Evolutionary conservation across 495 filamentous ascomycete genomes (phyloP).

Genomic region (Aspergillus incahuasiensis): DNA sequence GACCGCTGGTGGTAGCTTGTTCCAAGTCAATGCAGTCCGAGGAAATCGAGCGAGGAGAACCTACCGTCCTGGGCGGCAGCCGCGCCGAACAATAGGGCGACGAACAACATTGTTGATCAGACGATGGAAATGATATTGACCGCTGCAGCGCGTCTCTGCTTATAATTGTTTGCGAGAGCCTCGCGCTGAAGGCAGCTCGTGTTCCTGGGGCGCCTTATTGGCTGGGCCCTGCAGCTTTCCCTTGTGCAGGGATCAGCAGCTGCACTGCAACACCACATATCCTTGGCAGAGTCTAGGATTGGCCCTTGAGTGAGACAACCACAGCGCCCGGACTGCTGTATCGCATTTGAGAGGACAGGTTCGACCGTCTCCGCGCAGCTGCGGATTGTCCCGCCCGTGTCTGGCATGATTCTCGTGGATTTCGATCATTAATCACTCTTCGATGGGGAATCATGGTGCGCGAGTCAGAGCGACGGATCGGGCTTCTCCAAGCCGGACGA

Average conservation of each 20-base stretch:
- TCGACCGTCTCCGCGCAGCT: not conserved
- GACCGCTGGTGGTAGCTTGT: conserved; percentile 16
- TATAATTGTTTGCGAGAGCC: not conserved
- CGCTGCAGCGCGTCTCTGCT: not conserved
- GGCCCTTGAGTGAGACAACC: not conserved
- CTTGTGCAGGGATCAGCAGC: not conserved
- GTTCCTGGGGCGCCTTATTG: not conserved
- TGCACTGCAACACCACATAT: not conserved
- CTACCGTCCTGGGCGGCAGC: conserved; percentile 5
- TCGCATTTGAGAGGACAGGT: not conserved
- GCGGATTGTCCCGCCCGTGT: not conserved
- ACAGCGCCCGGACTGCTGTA: not conserved
- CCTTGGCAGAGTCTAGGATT: not conserved
- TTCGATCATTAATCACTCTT: not conserved
- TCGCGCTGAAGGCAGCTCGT: not conserved
- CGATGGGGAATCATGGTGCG: not conserved
- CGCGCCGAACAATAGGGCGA: not conserved
- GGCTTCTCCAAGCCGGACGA: no score
- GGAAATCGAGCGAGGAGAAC: not conserved
- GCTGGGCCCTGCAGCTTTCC: not conserved
- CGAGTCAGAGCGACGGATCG: no score
- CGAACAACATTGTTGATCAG: not conserved
- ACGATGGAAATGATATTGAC: not conserved
- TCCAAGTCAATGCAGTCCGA: not conserved
- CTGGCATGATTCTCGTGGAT: not conserved